Conservation (phyloP, 352 stramenopile species). For the Pythium oligandrum region DNA sequence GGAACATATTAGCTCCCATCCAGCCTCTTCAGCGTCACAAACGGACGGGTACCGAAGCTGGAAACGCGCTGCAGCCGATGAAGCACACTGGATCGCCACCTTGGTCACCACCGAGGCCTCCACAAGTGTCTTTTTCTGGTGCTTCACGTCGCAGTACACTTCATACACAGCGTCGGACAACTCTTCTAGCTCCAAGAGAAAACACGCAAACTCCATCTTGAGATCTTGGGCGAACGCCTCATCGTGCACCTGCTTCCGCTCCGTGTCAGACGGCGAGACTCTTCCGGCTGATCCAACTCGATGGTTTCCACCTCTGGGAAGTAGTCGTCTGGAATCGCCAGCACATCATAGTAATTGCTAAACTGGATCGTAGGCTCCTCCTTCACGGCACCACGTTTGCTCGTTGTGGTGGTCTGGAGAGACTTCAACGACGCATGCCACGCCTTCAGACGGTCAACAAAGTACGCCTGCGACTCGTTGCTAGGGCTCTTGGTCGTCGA, state of each 20-base stretch:
- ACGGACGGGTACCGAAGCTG: slow-evolving; percentile 18
- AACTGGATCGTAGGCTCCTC: not conserved
- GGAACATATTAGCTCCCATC: too few relatives aligned
- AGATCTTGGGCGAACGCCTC: slow-evolving; percentile 23
- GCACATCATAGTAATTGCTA: slow-evolving; percentile 1
- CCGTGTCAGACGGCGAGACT: not conserved
- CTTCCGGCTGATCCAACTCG: not conserved
- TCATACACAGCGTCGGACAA: slow-evolving; percentile 8
- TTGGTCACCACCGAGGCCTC: slow-evolving; percentile 26
- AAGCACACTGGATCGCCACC: slow-evolving; percentile 17
- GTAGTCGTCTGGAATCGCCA: slow-evolving; percentile 1
- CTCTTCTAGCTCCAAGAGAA: slow-evolving; percentile 22
- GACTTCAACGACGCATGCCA: not conserved
- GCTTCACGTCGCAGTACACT: slow-evolving; percentile 27
- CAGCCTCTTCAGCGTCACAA: slow-evolving; percentile 9
- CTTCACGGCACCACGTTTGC: not conserved
- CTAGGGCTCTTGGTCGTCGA: too few relatives aligned
- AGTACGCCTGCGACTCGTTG: not conserved
- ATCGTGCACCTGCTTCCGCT: slow-evolving; percentile 10
- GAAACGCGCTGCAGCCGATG: slow-evolving; percentile 11
- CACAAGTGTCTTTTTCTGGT: slow-evolving; percentile 24
- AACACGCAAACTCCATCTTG: slow-evolving; percentile 16
- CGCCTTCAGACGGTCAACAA: not conserved
- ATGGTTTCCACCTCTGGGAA: not conserved
- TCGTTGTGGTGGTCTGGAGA: not conserved